A percentile compares a stretch with the other conserved stretches of the same genome.
phyloP scores from a whole-genome alignment of 2,329 filamentous ascomycete genomes.

The Orbilia blumenaviensis region DNA sequence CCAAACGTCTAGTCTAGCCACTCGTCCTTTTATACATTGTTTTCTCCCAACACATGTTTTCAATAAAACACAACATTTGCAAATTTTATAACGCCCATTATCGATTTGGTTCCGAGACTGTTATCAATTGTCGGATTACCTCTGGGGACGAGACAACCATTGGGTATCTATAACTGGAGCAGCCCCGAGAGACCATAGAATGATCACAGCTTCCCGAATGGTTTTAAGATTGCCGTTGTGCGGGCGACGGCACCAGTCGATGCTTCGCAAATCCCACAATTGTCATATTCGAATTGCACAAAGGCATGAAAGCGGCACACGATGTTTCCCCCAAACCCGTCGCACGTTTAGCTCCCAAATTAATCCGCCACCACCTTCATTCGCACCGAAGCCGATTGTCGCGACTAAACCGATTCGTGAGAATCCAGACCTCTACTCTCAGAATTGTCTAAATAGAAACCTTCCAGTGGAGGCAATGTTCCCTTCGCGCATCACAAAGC shows the following conservation, averaged over 20 bases:
- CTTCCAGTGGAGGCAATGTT: constrained; percentile 70
- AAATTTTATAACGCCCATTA: no score
- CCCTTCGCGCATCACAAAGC: constrained; percentile 67
- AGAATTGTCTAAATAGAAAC: constrained; percentile 86
- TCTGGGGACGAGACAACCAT: no score
- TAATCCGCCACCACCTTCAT: constrained; percentile 3
- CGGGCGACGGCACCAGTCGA: neutral
- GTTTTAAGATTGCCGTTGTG: neutral
- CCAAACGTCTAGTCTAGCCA: no score
- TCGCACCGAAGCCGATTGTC: constrained; percentile 78
- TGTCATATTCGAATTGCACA: neutral
- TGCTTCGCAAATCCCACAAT: neutral
- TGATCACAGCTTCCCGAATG: neutral
- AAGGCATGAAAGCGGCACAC: neutral
- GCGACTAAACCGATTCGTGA: constrained; percentile 91
- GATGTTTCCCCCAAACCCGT: neutral
- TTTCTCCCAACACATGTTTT: no score
- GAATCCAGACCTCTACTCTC: constrained; percentile 79
- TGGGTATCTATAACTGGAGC: no score
- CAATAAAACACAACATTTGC: no score
- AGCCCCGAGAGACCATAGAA: no score
- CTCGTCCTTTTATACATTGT: no score
- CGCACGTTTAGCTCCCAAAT: neutral
- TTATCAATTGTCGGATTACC: no score
- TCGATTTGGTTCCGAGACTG: no score